Conservation (phyloP, 352 stramenopile genomes). For the Phytophthora constricta region DNA sequence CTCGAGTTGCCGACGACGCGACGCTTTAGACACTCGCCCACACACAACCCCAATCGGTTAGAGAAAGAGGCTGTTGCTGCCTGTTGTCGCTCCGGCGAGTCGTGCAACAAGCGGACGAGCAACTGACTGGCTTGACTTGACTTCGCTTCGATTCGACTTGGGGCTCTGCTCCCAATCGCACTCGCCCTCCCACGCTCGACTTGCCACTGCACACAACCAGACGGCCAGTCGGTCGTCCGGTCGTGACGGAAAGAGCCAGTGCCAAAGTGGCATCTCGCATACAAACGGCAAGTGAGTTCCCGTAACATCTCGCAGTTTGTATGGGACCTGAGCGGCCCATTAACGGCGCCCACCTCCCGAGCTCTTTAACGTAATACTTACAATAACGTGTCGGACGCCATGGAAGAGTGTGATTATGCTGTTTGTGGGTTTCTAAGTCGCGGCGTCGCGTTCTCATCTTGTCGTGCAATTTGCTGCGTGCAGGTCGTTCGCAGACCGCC, state of each 20-base stretch:
- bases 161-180: background rate
- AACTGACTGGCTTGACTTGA: background rate
- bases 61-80: background rate
- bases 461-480: constrained; percentile 1
- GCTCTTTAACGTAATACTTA: background rate
- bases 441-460: too few species aligned
- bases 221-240: background rate
- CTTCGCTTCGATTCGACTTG: background rate
- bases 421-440: too few species aligned
- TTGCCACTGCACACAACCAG: background rate
- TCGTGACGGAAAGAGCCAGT: background rate
- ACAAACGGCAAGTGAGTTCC: background rate
- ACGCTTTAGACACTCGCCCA: constrained; percentile 5
- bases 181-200: background rate
- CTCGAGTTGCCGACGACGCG: constrained; percentile 10
- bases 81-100: constrained; percentile 15
- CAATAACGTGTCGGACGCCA: background rate
- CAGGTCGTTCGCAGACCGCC: constrained; percentile 59
- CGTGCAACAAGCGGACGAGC: constrained; percentile 34
- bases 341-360: too few species aligned
- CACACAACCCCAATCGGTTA: background rate
- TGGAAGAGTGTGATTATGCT: background rate
- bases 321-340: too few species aligned
- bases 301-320: background rate
- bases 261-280: background rate